Evolutionary conservation across 331 rosid genomes (phyloP).

Genomic region (Acacia concinna): DNA sequence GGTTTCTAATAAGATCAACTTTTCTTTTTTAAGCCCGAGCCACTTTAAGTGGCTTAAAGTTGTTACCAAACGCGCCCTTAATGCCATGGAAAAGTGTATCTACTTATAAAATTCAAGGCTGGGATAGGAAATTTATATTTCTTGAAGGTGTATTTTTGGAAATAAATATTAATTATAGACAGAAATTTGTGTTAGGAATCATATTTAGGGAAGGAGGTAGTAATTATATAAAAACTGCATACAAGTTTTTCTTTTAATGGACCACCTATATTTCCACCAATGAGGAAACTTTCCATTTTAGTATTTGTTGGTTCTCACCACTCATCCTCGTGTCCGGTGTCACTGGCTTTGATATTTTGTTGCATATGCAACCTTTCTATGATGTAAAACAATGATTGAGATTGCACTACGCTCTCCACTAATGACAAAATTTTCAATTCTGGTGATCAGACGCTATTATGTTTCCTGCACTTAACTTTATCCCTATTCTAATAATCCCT

Average conservation of each 20-base stretch:
- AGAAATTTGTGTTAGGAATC: background rate
- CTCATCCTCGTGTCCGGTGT: background rate
- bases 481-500: background rate
- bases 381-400: background rate
- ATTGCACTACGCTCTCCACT: background rate
- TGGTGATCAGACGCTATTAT: background rate
- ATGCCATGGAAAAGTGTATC: background rate
- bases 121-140: background rate
- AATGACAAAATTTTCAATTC: background rate
- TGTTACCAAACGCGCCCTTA: too few relatives aligned
- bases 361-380: slow-evolving; percentile 10
- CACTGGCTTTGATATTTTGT: background rate
- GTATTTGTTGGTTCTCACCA: background rate
- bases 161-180: background rate
- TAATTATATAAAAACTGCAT: background rate
- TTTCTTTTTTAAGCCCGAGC: too few relatives aligned
- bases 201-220: background rate
- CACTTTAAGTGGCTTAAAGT: too few relatives aligned
- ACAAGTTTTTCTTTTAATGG: background rate
- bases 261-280: background rate
- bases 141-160: background rate
- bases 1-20: too few relatives aligned
- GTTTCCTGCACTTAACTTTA: background rate
- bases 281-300: background rate
- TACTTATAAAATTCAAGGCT: background rate